Conservation (phyloP, 257 asterid genomes). For the Gentiana straminea region DNA sequence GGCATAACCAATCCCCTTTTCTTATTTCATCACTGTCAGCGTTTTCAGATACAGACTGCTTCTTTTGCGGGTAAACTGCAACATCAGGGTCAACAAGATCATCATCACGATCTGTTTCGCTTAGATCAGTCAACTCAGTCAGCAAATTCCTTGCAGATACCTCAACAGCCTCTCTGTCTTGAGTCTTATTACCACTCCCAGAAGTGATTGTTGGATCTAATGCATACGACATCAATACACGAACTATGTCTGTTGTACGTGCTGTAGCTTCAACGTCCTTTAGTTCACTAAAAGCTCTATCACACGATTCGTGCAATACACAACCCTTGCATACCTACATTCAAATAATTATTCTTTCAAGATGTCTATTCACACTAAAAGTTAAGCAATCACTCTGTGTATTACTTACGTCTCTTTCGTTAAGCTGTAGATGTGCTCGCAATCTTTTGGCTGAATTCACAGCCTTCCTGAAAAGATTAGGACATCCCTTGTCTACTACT, state of each 20-base stretch:
- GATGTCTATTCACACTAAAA: not conserved
- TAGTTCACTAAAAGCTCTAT: conserved; percentile 58
- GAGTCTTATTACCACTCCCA: conserved; percentile 32
- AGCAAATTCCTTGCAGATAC: conserved; percentile 71
- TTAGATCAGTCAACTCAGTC: conserved; percentile 53
- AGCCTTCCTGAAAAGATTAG: conserved; percentile 58
- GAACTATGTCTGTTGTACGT: conserved; percentile 76
- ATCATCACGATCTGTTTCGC: conserved; percentile 51
- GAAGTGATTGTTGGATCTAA: conserved; percentile 55
- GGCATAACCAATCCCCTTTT: conserved; percentile 34
- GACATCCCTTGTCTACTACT: conserved; percentile 77
- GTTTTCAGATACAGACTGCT: conserved; percentile 18
- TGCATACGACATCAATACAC: conserved; percentile 55
- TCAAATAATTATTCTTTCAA: not conserved
- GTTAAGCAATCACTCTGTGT: not conserved
- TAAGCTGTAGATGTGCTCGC: conserved; percentile 63
- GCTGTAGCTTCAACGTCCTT: conserved; percentile 59
- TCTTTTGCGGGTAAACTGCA: conserved; percentile 24
- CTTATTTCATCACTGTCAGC: conserved; percentile 24
- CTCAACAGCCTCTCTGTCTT: conserved; percentile 52
- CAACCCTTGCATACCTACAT: conserved; percentile 78
- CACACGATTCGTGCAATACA: conserved; percentile 74
- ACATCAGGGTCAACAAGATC: conserved; percentile 40
- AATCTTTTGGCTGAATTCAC: conserved; percentile 86
- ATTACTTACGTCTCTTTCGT: conserved; percentile 68